Percentiles rank a stretch among this genome's conserved stretches.
These are phyloP conservation scores for Termitomyces sp. DNA, from an alignment of 768 basidiomycete species.

Conservation along the genomic window DNA sequence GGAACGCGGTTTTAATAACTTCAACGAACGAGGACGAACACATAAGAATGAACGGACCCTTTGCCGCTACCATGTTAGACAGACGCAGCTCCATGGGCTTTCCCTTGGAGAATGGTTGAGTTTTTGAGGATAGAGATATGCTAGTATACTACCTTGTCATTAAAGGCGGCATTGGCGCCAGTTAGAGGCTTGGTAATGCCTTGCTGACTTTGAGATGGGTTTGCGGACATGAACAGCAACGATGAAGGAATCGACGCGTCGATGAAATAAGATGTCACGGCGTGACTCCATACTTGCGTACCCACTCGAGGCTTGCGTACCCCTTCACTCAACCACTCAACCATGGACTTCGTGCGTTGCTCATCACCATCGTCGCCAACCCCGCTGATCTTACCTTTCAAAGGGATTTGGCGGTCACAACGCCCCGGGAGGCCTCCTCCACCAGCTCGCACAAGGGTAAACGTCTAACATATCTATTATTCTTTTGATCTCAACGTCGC, in stretches of 20 bases:
- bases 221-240: constrained; percentile 25
- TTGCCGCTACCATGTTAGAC: constrained; percentile 97
- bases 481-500: constrained; percentile 6
- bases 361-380: neutral
- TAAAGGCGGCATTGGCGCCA: constrained; percentile 73
- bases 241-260: constrained; percentile 25
- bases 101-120: constrained; percentile 49
- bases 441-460: constrained; percentile 58
- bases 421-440: constrained; percentile 57
- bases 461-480: constrained; percentile 11
- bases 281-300: constrained; percentile 25
- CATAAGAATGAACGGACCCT: constrained; percentile 47
- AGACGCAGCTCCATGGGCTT: constrained; percentile 98
- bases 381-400: constrained; percentile 6
- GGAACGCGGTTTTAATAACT: constrained; percentile 1
- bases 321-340: neutral
- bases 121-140: constrained; percentile 5
- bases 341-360: constrained; percentile 43
- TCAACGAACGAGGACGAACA: neutral
- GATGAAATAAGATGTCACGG: constrained; percentile 26
- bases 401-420: constrained; percentile 36
- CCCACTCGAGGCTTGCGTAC: constrained; percentile 16
- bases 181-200: constrained; percentile 37
- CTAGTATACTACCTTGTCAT: constrained; percentile 64
- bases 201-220: constrained; percentile 31